Evolutionary conservation across 345 rosid species (phyloP).

Genomic region (Iberis pinnata): DNA sequence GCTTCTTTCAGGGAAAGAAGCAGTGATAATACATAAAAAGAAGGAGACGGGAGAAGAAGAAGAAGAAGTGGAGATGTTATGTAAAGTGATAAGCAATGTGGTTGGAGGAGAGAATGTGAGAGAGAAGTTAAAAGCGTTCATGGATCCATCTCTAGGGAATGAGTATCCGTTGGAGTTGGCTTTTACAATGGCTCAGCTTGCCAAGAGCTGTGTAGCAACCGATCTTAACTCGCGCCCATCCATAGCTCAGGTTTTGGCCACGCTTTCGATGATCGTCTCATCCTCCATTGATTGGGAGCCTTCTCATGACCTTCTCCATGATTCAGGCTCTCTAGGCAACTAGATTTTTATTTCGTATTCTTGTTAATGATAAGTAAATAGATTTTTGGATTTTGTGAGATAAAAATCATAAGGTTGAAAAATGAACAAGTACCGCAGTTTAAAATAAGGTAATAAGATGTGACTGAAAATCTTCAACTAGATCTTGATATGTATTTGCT

Average conservation of each 20-base stretch:
- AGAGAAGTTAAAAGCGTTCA: slow-evolving; percentile 49
- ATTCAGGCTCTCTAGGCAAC: slow-evolving; percentile 35
- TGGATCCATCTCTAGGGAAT: slow-evolving; percentile 49
- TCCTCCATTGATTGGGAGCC: slow-evolving; percentile 88
- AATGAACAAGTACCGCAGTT: too few species aligned
- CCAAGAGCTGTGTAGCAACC: slow-evolving; percentile 48
- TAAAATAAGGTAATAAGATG: background rate
- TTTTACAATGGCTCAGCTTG: slow-evolving; percentile 68
- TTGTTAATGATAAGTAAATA: background rate
- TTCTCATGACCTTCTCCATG: slow-evolving; percentile 45
- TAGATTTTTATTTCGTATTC: background rate
- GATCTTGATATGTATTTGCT: too few species aligned
- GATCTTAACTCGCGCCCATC: slow-evolving; percentile 63
- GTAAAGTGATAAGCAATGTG: slow-evolving; percentile 41
- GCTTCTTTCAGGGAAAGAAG: slow-evolving; percentile 71
- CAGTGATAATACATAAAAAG: slow-evolving; percentile 36
- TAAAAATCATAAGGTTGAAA: too few species aligned
- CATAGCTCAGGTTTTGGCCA: slow-evolving; percentile 42
- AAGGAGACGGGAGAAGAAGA: background rate
- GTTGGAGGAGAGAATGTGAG: slow-evolving; percentile 67
- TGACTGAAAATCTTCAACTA: too few species aligned
- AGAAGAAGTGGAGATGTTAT: slow-evolving; percentile 42
- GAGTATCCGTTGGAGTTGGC: slow-evolving; percentile 81
- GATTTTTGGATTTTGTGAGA: slow-evolving; percentile 6
- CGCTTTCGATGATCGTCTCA: slow-evolving; percentile 63